A percentile compares a stretch with the other conserved stretches of the same genome.
phyloP scores from a whole-genome alignment of 2,329 filamentous ascomycete genomes.

The Xylaria sp. region DNA sequence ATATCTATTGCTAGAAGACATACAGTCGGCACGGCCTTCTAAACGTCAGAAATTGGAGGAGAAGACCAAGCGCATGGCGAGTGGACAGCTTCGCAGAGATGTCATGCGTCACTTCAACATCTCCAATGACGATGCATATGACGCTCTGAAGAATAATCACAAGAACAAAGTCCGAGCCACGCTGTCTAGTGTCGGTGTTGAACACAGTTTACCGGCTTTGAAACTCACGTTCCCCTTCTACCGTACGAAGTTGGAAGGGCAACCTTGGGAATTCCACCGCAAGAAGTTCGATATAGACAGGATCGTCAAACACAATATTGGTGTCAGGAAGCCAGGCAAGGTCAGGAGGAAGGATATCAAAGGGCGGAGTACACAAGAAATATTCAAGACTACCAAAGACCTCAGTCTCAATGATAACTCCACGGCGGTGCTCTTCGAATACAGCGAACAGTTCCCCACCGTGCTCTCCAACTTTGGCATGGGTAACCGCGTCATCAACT shows the following conservation, averaged over 20 bases:
- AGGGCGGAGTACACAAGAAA: slow-evolving; percentile 75
- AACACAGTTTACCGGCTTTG: slow-evolving; percentile 90
- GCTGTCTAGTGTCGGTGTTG: slow-evolving; percentile 87
- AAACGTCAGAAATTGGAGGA: slow-evolving; percentile 63
- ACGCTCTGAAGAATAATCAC: slow-evolving; percentile 94
- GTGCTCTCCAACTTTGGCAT: slow-evolving; percentile 97
- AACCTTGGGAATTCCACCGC: slow-evolving; percentile 70
- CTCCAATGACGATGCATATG: slow-evolving; percentile 95
- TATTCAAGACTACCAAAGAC: slow-evolving; percentile 81
- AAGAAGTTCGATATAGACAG: slow-evolving; percentile 73
- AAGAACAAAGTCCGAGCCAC: slow-evolving; percentile 95
- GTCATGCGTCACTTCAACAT: slow-evolving; percentile 88
- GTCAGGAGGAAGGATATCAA: slow-evolving; percentile 84
- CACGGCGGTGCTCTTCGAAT: slow-evolving; percentile 86
- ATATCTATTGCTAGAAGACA: slow-evolving; percentile 80
- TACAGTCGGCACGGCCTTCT: slow-evolving; percentile 65
- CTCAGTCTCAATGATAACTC: slow-evolving; percentile 90
- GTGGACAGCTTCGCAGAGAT: slow-evolving; percentile 72
- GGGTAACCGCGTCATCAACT: slow-evolving; percentile 95
- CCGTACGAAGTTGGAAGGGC: slow-evolving; percentile 77
- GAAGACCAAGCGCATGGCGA: slow-evolving; percentile 70
- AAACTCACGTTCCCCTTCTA: slow-evolving; percentile 97
- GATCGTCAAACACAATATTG: slow-evolving; percentile 43
- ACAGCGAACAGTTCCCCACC: slow-evolving; percentile 90
- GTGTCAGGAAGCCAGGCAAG: slow-evolving; percentile 60